Conservation (phyloP, 305 asterid species). For the Fraxinus floribunda region DNA sequence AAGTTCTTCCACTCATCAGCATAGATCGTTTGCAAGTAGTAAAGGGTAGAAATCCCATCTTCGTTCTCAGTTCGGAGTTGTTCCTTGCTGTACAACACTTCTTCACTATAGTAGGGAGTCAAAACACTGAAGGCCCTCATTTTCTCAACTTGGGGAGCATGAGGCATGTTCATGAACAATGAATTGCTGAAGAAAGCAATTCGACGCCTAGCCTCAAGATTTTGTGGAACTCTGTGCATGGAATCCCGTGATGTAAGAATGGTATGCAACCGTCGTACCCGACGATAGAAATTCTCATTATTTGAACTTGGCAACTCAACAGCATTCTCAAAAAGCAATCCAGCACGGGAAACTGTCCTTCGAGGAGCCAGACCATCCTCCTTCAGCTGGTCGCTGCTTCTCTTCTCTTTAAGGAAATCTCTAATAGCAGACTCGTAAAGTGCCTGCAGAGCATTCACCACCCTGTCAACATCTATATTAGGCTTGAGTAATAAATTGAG, state of each 20-base stretch:
- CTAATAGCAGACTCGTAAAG: slow-evolving; percentile 51
- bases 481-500: slow-evolving; percentile 40
- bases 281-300: slow-evolving; percentile 43
- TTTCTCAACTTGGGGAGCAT: slow-evolving; percentile 54
- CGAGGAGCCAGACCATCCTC: slow-evolving; percentile 52
- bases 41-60: slow-evolving; percentile 51
- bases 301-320: slow-evolving; percentile 37
- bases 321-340: slow-evolving; percentile 44
- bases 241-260: slow-evolving; percentile 53
- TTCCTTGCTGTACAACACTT: slow-evolving; percentile 47
- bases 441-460: slow-evolving; percentile 50
- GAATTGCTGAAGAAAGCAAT: slow-evolving; percentile 56
- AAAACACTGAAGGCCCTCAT: slow-evolving; percentile 55
- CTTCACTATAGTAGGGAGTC: slow-evolving; percentile 56
- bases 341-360: slow-evolving; percentile 34
- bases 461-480: slow-evolving; percentile 35
- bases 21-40: slow-evolving; percentile 51
- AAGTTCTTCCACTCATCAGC: slow-evolving; percentile 56
- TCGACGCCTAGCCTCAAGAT: slow-evolving; percentile 56
- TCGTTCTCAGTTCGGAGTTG: slow-evolving; percentile 53
- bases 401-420: slow-evolving; percentile 46
- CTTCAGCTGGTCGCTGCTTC: slow-evolving; percentile 38
- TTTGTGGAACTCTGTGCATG: slow-evolving; percentile 44
- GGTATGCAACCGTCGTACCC: slow-evolving; percentile 43
- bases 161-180: slow-evolving; percentile 54